Evolutionary conservation across 257 asterid species (phyloP).

Genomic region (Solanum lycopersicoides): DNA sequence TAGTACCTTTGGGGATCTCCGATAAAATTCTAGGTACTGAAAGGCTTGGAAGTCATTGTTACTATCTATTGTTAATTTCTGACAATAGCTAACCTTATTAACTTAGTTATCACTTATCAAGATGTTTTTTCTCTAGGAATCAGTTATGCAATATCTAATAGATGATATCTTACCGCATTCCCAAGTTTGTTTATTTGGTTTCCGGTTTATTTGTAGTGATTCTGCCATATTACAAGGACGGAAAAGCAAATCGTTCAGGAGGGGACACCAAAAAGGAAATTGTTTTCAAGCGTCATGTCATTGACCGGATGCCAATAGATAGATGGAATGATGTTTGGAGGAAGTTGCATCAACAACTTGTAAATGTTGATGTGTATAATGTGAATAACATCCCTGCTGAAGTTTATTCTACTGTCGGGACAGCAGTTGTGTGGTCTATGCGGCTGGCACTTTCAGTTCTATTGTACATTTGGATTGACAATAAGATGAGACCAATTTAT

Average conservation of each 20-base stretch:
- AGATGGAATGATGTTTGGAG: slow-evolving; percentile 98
- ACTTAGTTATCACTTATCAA: background rate
- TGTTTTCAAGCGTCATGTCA: slow-evolving; percentile 74
- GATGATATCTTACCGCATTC: background rate
- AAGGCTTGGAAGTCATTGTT: background rate
- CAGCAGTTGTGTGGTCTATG: slow-evolving; percentile 98
- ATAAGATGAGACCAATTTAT: slow-evolving; percentile 74
- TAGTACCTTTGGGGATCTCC: background rate
- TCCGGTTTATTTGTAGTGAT: slow-evolving; percentile 47
- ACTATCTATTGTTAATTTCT: background rate
- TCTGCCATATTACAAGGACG: slow-evolving; percentile 77
- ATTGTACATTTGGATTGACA: slow-evolving; percentile 82
- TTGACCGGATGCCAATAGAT: slow-evolving; percentile 88
- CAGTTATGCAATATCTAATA: background rate
- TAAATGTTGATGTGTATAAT: slow-evolving; percentile 77
- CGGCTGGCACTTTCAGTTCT: slow-evolving; percentile 86
- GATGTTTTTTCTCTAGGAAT: background rate
- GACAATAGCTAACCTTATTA: background rate
- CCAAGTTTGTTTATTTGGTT: background rate
- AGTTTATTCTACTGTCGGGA: slow-evolving; percentile 72
- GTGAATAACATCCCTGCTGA: slow-evolving; percentile 64
- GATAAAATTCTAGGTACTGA: background rate
- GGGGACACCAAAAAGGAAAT: slow-evolving; percentile 41
- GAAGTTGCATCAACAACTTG: slow-evolving; percentile 92
- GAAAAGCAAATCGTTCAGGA: slow-evolving; percentile 26